Base-by-base conservation (phyloP, 2,329 filamentous ascomycete species). In the Didymella lethalis region DNA sequence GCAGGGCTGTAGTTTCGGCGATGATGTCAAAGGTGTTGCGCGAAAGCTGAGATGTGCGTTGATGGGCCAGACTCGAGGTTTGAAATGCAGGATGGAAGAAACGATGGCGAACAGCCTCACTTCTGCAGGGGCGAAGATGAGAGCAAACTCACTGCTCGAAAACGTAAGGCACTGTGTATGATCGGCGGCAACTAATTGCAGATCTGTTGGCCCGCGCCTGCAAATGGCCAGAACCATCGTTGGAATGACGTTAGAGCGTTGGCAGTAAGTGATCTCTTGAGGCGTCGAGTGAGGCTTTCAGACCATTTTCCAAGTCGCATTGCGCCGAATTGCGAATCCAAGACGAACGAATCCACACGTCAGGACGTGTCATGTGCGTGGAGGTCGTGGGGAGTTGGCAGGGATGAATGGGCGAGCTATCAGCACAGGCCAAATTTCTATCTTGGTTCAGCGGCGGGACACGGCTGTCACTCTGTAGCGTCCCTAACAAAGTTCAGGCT, bases 201-300 rank as follows among this genome's bases (percentile, higher is more conserved):
- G 64, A 70, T 70, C 67, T 57, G 41, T 48, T 32, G 55, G 54
- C 53, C 56, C 54, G 53, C 51, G 46, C 46, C 46, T 54, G 50
- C 50, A 31, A 54, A 29, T 46, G 57, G 64, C 64, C 56, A 69
- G 64, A 68, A 45, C 44, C 52, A 45, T 51, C 41, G 3, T 59
- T 43, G 47, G 46, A 64, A 66, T 70, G 64, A 70, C 66, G 59
- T 64, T 54, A 48, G 38, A 41, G 43, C 31, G 57, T 59, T 55
- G 54, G 38, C 38, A 41, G 44, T 45, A 48, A 44, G 41, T 46
- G 48, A 55, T 32, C 49, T 53, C 29, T 40, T 40, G 36, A 41
- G 38, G 34, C 47, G 28, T 28, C 25, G 28, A 29, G 31, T 43
- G 49, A 57, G 45, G 54, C 44, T 48, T 36, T 26, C 11, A 34